Base-by-base conservation (phyloP, 306 rosid genomes). In the Hippophae tibetana region DNA sequence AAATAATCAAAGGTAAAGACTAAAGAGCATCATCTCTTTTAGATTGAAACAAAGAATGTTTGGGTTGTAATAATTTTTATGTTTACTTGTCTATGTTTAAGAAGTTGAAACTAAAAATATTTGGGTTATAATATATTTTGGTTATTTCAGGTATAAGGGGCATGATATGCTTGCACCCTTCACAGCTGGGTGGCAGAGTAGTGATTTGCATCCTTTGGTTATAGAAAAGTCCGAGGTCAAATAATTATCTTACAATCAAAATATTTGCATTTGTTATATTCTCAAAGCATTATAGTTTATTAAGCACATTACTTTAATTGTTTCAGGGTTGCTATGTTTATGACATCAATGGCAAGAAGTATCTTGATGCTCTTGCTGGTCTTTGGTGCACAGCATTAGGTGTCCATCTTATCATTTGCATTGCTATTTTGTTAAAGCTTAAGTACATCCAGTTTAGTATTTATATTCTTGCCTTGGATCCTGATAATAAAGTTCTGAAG, bases 121-220 rank as follows among this genome's bases (percentile, higher is more conserved):
- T 18, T 58, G 52, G 38, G 25, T 47, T 58, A 58, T 66, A 57
- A 74, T 64, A 55, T 69, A 7, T 72, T 57, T 58, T 48, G 54
- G 53, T 56, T 62, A 43, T 74, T 54, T 45, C 82, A 92, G 99
- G 75, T 80, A 63, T 63, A 86, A 72, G 76, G 88, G 94, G 47
- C 99, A 92, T 70, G 81, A 72, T 60, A 92, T 92, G 99, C 96
- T 92, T 70, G 99, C 99, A 44, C 99, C 99, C 70, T 92, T 92
- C 85, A 92, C 96, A 8, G 79, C 97, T 25, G 99, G 97, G 71
- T 76, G 86, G 84, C 90, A 84, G 71, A 67, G 76, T 55, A 10
- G 72, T 48, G 90, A 86, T 71, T 26, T 66, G 70, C 42, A 77
- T 69, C 99, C 99, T 60, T 67, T 88, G 64, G 13, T 93, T 63